Evolutionary conservation across 2,329 filamentous ascomycete species (phyloP), one percentile per base, ranked within the genome.

Genomic region (Penicillium brevicompactum): DNA sequence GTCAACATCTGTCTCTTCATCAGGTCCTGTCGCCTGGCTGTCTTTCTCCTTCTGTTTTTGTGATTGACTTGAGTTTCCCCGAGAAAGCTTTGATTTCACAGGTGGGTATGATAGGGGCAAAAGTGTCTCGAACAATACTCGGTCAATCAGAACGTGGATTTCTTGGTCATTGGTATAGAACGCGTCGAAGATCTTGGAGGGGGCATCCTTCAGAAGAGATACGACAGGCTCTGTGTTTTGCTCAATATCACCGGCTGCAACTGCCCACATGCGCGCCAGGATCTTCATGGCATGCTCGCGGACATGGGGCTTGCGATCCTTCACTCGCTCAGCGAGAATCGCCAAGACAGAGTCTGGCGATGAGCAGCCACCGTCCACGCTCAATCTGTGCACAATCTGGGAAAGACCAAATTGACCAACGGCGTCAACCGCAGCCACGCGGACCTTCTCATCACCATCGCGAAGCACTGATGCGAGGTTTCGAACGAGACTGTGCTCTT

Each of bases 111-210:
- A 85, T n/a, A 97, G 80, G 1, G 94, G 94, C n/a, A 99, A 80
- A 9, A 99, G 82, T 44, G 86, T 90, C 65, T 97, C 93, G 69
- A 89, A 96, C 58, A 96, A 81, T 31, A 93, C 91, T 50, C 88
- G 86, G 64, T 96, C 91, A 18, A 97, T 82, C 37, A 95, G 80
- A 18, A 91, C 83, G 67, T 95, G 94, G 49, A 97, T 85, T 60
- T 96, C 92, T 1, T 80, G 78, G 69, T 97, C 92, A 68, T 97
- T 97, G 57, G 91, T 89, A 71, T 96, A 99, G 67, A 89, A 92
- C 0, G 89, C 88, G 68, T 92, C 91, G 59, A 97, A 86, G 43
- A 99, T 91, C 58, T 86, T 88, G 1, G 89, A 89, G 2, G 94
- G 93, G 38, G 95, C 91, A 22, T 87, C 87, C 6, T 87, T 88